Evolutionary conservation across 2,329 filamentous ascomycete species (phyloP), one percentile per base, ranked within the genome.

Genomic region (Cryphonectria nitschkei): DNA sequence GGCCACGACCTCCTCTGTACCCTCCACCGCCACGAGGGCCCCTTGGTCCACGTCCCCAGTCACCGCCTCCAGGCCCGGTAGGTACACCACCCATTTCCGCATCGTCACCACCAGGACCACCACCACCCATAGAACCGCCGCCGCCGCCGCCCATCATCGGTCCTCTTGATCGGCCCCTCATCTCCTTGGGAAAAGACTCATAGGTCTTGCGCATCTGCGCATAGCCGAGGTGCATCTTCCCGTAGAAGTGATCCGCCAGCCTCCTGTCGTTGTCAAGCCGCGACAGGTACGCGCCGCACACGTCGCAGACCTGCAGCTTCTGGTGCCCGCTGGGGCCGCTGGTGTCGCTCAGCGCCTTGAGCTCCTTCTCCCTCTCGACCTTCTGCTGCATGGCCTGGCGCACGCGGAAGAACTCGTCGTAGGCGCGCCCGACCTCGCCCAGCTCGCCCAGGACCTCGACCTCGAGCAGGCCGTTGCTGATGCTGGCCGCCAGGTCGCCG

Each of bases 161-260:
- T 26, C 88, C 89, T 56, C 89, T 88, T 64, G 86, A 85, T 39
- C 93, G 85, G 1, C 91, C 91, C 78, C 94, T 93, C 81, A 97
- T 86, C 79, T 98, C 94, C 81, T 94, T 94, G 67, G 92, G 92
- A 73, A 99, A 89, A n/a, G 88, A 84, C 69, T 97, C 94, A 77
- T 89, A 94, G 3, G 94, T 96, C 86, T 96, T 97, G 76, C 96
- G 90, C 96, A 99, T 99, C 82, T 97, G 93, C 22, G 96, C 96
- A 80, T 98, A 99, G 0, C 96, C 96, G 70, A 99, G 84, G 79
- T 99, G 96, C 96, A 99, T 99, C 86, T 99, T 99, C 32, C 96
- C 96, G 81, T 98, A 98, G 80, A 99, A 99, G 81, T 99, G 96
- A 79, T 99, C 96, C 29, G 96, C 96, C 78, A 99, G 81, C 41